Base-by-base conservation (phyloP, 1,284 basidiomycete species). In the Somion occarium region DNA sequence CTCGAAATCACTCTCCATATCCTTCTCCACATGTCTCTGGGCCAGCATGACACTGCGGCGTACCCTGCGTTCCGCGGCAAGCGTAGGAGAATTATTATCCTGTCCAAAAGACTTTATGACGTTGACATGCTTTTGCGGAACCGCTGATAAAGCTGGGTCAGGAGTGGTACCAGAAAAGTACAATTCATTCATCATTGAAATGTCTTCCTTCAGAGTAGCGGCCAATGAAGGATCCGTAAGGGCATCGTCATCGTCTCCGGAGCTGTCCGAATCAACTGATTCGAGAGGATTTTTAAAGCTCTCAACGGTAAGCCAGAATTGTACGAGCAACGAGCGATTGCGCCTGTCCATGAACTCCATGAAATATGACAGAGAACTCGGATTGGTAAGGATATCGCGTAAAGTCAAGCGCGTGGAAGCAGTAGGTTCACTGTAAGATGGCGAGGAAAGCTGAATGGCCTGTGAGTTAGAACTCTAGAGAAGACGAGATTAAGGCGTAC, bases 301-400 rank as follows among this genome's bases (percentile, higher is more conserved):
- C 68, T 98, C 93, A 1, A 98, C 91, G 0, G 93, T 91, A 2
- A 98, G 75, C 96, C 96, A 98, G 69, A 98, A 99, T 59, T 98
- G 96, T 2, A 98, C 90, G 2, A 93, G 80, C 7, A 92, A 66
- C 13, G 93, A 89, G 25, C 91, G 83, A 52, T 85, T 79, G 2
- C 90, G 82, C 5, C 95, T 82, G 59, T 98, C 96, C 91, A 98
- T 95, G 63, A 91, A 96, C 69, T 99, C 96, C 84, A 98, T 95
- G 71, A 96, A 93, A 65, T 96, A 96, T 1, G 91, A 93, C 1
- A 98, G 77, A 0, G 93, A 92, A 25, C 85, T 88, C 0, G 94
- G 92, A 59, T 93, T 93, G 30, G 83, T 76, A 1, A 98, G 81
- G 39, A 98, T 79, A 45, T 91, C 85, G 38, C 88, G 80, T 5